phyloP scores from a whole-genome alignment of 1,139 yeast genomes.

The Kodamaea alishanica region DNA sequence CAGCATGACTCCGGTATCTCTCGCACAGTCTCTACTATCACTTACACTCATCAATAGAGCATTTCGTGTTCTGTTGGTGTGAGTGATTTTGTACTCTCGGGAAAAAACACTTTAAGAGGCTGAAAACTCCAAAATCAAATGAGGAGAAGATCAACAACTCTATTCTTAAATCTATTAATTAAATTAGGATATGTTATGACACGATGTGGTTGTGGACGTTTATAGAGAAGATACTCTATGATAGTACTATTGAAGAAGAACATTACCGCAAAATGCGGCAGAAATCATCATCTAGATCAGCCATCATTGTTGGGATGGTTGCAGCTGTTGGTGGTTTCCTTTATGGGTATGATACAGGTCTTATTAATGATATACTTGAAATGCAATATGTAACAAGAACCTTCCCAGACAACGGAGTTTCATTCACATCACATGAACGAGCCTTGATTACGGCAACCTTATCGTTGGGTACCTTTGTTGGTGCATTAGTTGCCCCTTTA shows the following conservation, averaged over 20 bases:
- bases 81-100: too few relatives aligned
- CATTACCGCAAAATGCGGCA: slow-evolving; percentile 39
- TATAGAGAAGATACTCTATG: slow-evolving; percentile 34
- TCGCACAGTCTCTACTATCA: too few relatives aligned
- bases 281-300: slow-evolving; percentile 55
- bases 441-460: slow-evolving; percentile 69
- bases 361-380: slow-evolving; percentile 67
- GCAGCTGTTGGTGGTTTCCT: slow-evolving; percentile 83
- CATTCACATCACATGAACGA: slow-evolving; percentile 57
- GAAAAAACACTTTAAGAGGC: too few relatives aligned
- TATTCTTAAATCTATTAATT: too few relatives aligned
- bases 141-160: too few relatives aligned
- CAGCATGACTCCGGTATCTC: too few relatives aligned
- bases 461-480: slow-evolving; percentile 72
- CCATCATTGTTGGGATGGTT: slow-evolving; percentile 63
- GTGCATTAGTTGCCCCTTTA: slow-evolving; percentile 71
- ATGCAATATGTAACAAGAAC: slow-evolving; percentile 58
- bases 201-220: slow-evolving; percentile 8
- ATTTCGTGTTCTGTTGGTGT: too few relatives aligned
- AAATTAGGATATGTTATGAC: too few relatives aligned
- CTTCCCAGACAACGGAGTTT: slow-evolving; percentile 45
- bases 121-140: too few relatives aligned
- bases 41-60: too few relatives aligned
- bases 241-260: slow-evolving; percentile 37
- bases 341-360: slow-evolving; percentile 82